Percentiles rank a stretch among this genome's conserved stretches.
Evolutionary conservation across 1,284 basidiomycete species (phyloP).

Genomic region (Pseudozyma thailandica): DNA sequence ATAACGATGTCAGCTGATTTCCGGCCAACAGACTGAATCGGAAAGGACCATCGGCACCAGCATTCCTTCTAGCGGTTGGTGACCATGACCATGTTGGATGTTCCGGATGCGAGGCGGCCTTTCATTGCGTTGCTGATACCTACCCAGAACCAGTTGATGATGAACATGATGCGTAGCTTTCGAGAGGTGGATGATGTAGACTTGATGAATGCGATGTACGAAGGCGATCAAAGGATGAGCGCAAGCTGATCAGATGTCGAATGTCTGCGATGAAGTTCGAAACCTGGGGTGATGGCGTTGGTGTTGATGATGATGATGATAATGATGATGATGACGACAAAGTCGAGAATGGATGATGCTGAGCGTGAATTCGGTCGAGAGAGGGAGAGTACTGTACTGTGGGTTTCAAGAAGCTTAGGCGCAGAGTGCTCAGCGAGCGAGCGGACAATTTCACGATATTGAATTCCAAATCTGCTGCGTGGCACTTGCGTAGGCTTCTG

Average conservation of each 20-base stretch:
- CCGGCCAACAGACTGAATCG: too few species aligned
- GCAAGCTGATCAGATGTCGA: not conserved
- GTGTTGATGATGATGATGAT: constrained; percentile 3
- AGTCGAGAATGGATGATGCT: constrained; percentile 20
- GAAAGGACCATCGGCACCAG: too few species aligned
- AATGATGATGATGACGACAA: constrained; percentile 8
- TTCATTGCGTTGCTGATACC: constrained; percentile 10
- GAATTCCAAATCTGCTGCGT: constrained; percentile 9
- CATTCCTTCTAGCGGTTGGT: too few species aligned
- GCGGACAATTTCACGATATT: not conserved
- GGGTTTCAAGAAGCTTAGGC: not conserved
- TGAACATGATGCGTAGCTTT: constrained; percentile 58
- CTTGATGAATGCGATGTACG: not conserved
- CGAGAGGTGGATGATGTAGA: not conserved
- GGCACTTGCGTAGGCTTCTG: constrained; percentile 13
- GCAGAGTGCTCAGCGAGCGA: not conserved
- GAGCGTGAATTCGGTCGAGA: constrained; percentile 33
- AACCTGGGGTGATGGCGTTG: constrained; percentile 4
- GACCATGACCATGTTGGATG: not conserved
- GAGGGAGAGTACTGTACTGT: too few species aligned
- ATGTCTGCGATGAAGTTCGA: not conserved
- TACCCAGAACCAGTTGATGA: constrained; percentile 68
- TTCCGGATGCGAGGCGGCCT: not conserved
- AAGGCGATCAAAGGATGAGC: not conserved
- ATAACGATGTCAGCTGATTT: too few species aligned